These are phyloP conservation scores for Neostapfia colusana DNA, from an alignment of 176 grass and related monocot genomes.

Conservation along the genomic window DNA sequence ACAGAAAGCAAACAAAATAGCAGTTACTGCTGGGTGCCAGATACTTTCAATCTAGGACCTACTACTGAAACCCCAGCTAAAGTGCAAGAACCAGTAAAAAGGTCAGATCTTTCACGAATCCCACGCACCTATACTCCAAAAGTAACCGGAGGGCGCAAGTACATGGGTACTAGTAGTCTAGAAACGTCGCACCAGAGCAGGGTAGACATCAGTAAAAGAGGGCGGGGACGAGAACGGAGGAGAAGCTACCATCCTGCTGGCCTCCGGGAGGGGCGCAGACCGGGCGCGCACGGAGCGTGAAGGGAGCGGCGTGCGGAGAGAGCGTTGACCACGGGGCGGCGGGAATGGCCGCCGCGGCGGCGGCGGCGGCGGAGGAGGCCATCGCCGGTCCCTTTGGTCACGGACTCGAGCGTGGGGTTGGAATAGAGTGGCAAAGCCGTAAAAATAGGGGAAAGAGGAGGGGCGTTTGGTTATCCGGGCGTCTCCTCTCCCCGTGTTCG, in stretches of 20 bases:
- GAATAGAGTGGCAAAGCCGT: background rate
- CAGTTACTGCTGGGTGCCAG: background rate
- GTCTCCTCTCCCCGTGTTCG: background rate
- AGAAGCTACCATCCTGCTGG: slow-evolving; percentile 39
- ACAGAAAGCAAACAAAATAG: background rate
- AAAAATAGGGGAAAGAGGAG: background rate
- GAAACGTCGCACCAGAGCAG: background rate
- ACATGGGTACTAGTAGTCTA: background rate
- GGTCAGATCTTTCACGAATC: slow-evolving; percentile 1
- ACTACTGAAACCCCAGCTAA: background rate
- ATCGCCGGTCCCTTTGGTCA: slow-evolving; percentile 34
- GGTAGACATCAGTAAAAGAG: slow-evolving; percentile 8
- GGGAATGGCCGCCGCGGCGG: background rate
- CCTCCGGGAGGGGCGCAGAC: background rate
- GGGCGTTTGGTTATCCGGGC: background rate
- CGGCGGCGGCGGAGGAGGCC: slow-evolving; percentile 1
- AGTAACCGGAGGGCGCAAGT: background rate
- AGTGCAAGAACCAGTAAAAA: slow-evolving; percentile 10
- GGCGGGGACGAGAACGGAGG: background rate
- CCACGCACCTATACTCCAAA: background rate
- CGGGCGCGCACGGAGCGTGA: slow-evolving; percentile 16
- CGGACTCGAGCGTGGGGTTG: background rate
- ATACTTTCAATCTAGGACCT: slow-evolving; percentile 5
- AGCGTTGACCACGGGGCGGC: slow-evolving; percentile 36
- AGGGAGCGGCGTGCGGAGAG: slow-evolving; percentile 62